A percentile compares a stretch with the other conserved stretches of the same genome.
Conservation (phyloP, 106 monocot species). For the Phalaenopsis equestris region DNA sequence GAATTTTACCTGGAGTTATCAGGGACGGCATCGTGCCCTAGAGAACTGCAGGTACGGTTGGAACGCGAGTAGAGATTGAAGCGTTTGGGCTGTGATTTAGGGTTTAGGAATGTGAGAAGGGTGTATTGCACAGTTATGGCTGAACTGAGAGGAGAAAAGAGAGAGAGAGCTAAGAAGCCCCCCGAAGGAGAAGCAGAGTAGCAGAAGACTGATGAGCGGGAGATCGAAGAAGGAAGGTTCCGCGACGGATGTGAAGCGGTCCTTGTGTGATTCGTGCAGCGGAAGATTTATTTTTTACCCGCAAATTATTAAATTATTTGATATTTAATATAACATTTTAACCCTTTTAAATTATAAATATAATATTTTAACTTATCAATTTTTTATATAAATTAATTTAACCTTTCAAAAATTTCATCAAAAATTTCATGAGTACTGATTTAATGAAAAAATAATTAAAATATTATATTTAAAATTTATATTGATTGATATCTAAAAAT, state of each 20-base stretch:
- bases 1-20: conserved; percentile 60
- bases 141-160: neutral
- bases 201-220: neutral
- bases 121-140: neutral
- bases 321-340: too few relatives aligned
- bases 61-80: neutral
- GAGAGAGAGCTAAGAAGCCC: neutral
- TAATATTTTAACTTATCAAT: too few relatives aligned
- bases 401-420: too few relatives aligned
- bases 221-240: neutral
- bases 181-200: neutral
- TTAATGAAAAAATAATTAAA: too few relatives aligned
- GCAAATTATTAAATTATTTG: too few relatives aligned
- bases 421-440: too few relatives aligned
- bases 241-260: neutral
- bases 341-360: too few relatives aligned
- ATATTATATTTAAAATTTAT: too few relatives aligned
- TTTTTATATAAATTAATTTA: too few relatives aligned
- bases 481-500: too few relatives aligned
- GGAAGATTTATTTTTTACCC: too few relatives aligned
- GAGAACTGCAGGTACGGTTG: neutral
- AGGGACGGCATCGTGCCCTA: conserved; percentile 41
- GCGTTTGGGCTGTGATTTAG: neutral
- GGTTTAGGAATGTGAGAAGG: neutral
- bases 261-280: too few relatives aligned